Percentiles rank a stretch among this genome's conserved stretches.
Evolutionary conservation across 2,329 filamentous ascomycete genomes (phyloP).

Genomic region (Leptographium procerum): DNA sequence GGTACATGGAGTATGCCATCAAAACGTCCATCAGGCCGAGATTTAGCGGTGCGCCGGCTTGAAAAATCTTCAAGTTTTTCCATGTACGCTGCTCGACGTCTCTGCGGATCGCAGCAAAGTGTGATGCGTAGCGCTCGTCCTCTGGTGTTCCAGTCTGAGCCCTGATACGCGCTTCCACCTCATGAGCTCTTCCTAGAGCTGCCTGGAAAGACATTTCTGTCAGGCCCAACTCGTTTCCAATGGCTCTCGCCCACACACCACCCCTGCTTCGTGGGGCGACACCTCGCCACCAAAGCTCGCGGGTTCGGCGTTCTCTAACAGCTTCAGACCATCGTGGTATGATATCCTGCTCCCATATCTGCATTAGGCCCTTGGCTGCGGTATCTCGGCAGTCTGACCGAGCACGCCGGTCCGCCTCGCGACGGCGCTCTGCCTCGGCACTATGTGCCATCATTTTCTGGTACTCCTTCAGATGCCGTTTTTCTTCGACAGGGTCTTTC

Average conservation of each 20-base stretch:
- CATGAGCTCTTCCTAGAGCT: conserved; percentile 55
- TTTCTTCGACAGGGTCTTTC: conserved; percentile 84
- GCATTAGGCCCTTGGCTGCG: conserved; percentile 40
- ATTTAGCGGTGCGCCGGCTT: conserved; percentile 53
- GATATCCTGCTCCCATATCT: conserved; percentile 66
- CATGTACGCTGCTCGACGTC: conserved; percentile 57
- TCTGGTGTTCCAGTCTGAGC: conserved; percentile 39
- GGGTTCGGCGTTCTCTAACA: conserved; percentile 55
- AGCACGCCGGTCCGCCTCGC: conserved; percentile 38
- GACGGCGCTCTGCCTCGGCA: conserved; percentile 47
- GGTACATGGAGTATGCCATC: conserved; percentile 70
- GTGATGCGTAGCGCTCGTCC: conserved; percentile 43
- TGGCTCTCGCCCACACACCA: conserved; percentile 56
- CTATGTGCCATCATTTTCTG: conserved; percentile 68
- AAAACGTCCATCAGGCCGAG: conserved; percentile 59
- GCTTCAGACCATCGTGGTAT: conserved; percentile 65
- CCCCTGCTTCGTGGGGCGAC: conserved; percentile 61
- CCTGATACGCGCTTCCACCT: conserved; percentile 45
- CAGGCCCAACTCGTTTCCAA: conserved; percentile 63
- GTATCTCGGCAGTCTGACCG: conserved; percentile 44
- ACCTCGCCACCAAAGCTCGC: conserved; percentile 75
- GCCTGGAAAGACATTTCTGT: conserved; percentile 57
- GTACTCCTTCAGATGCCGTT: conserved; percentile 74
- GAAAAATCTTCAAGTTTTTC: conserved; percentile 63
- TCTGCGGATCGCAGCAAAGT: conserved; percentile 51